Base-by-base conservation (phyloP, 2,329 filamentous ascomycete species). In the Aphanoascus verrucosus region DNA sequence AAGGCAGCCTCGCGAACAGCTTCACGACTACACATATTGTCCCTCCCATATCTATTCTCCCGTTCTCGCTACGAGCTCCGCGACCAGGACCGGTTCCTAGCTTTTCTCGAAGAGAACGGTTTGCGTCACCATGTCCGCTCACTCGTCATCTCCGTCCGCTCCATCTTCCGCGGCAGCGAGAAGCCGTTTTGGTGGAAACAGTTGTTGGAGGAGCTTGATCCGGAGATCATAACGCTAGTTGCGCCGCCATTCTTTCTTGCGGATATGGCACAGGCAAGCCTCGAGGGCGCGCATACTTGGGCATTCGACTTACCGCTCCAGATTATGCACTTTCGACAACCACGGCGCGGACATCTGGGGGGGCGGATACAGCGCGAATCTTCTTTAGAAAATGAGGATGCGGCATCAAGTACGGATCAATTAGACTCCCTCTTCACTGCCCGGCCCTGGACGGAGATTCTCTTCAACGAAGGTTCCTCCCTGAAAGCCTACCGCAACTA, bases 401-500 rank as follows among this genome's bases (percentile, higher is more conserved):
- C 35, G n/a, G 35, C 35, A 12, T 67, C 62, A 20, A 42, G 3
- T 11, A 19, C 40, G 5, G 40, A 42, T 37, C 35, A 37, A 20
- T 45, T 15, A n/a, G 38, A 17, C 11, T 52, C 49, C 6, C 67
- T 88, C 0, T 76, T 87, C 43, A 74, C 74, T 23, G 70, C 78
- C n/a, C 75, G 78, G 1, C 77, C 77, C 1, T 90, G 86, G 86
- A 75, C 74, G 0, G 75, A 78, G 15, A 61, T 88, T 0, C 71
- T 78, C 1, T 78, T 88, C 58, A 90, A 90, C 64, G 86, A 91
- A 69, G 84, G 85, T 7, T 87, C 84, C 0, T 87, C 81, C 3
- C 76, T 85, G n/a, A 76, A 77, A 54, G 83, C 81, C 5, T 90
- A 87, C 68, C 77, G 77, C 45, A 82, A 79, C 3, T 85, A 87